Evolutionary conservation across 805 yeast species (phyloP), one percentile per base, ranked within the genome.

Genomic region (Kregervanrija pseudodelftensis): DNA sequence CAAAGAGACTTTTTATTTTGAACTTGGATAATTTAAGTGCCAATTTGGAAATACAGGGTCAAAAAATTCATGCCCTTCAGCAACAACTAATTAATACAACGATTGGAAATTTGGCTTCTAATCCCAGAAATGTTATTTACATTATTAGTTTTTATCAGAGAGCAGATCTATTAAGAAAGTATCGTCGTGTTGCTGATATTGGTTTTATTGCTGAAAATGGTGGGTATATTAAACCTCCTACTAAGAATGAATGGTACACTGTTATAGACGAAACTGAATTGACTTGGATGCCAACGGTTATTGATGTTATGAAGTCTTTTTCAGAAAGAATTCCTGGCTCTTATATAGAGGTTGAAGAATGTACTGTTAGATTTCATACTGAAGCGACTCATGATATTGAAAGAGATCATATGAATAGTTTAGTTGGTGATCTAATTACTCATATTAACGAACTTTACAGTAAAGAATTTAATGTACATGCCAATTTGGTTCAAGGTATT

Each of bases 171-270:
- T 85, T 83, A 49, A 70, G 85, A 44, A 65, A 79, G 43, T 89
- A 82, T 65, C 71, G 82, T 14, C 74, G 87, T 52, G 73, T 79
- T 4, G 77, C 83, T 1, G 77, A 77, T 36, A 57, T 90, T 30
- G 97, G 97, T 0, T 68, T 91, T 42, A 80, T 91, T 50, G 95
- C 96, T 1, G 98, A 90, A 62, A 82, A 83, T 58, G 98, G 98
- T 33, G 95, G 88, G 0, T 87, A 76, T 55, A 72, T 91, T 32
- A 80, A 76, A 59, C 56, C 78, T 14, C 73, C 74, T 12, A 72
- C 76, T 15, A 51, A 67, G 28, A 63, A 68, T 12, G 63, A 68
- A 11, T 87, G 95, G 95, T 64, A 74, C 40, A 72, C 83, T 2
- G 68, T 83, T 16, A 77, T 79, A 30, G 76, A 77, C 46, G 77